Conservation (phyloP, 805 yeast species). For the Cyberlindnera saturnus region DNA sequence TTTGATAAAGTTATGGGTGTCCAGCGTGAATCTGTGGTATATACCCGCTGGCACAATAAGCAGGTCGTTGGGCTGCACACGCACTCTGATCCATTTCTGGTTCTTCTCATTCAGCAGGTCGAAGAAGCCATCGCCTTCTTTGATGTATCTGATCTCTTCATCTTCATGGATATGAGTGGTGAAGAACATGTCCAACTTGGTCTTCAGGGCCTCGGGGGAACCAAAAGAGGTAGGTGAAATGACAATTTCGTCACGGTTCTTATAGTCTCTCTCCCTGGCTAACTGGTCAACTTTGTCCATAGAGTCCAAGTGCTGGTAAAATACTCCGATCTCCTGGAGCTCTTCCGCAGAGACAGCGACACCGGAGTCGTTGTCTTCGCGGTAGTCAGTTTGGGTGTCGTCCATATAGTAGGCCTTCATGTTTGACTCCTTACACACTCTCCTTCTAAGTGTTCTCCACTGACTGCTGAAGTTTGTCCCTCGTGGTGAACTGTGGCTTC, state of each 20-base stretch:
- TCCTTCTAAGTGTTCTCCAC: too few relatives aligned
- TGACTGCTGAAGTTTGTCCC: too few relatives aligned
- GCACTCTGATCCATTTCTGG: slow-evolving; percentile 72
- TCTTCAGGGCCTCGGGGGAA: slow-evolving; percentile 56
- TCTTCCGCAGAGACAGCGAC: slow-evolving; percentile 41
- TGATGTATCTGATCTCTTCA: slow-evolving; percentile 87
- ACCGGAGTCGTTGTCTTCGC: slow-evolving; percentile 72
- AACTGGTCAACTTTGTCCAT: slow-evolving; percentile 53
- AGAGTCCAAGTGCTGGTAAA: slow-evolving; percentile 47
- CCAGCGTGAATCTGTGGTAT: slow-evolving; percentile 85
- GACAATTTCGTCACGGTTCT: slow-evolving; percentile 68
- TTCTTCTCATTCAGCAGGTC: slow-evolving; percentile 62
- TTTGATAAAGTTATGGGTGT: slow-evolving; percentile 53
- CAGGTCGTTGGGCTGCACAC: slow-evolving; percentile 56
- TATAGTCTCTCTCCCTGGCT: slow-evolving; percentile 67
- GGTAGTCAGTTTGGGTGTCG: slow-evolving; percentile 49
- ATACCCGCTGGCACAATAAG: slow-evolving; percentile 85
- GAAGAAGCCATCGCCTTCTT: slow-evolving; percentile 88
- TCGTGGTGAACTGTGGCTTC: too few relatives aligned
- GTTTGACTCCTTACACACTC: not conserved
- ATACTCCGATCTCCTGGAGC: slow-evolving; percentile 59
- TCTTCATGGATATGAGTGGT: slow-evolving; percentile 92
- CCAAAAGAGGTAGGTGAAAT: slow-evolving; percentile 57
- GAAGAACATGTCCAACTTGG: slow-evolving; percentile 65
- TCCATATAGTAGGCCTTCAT: slow-evolving; percentile 59